phyloP scores from a whole-genome alignment of 192 early-diverging fungal species.

The Mortierella claussenii region DNA sequence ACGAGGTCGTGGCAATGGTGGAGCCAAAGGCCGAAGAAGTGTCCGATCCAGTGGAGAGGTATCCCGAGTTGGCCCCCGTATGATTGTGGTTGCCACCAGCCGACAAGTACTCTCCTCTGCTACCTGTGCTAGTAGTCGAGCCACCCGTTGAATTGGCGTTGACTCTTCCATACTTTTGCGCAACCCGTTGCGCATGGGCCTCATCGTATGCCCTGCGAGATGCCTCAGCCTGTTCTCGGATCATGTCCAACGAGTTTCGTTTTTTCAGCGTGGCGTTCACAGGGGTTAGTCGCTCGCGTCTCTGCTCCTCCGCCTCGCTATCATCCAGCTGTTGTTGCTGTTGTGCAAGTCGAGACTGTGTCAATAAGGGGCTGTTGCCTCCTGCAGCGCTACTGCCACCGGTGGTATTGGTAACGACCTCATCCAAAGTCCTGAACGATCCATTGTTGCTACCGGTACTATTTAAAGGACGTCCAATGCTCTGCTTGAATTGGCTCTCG shows the following conservation, averaged over 20 bases:
- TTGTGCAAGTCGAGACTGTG: not conserved
- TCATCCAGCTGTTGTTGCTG: not conserved
- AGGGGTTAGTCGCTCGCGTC: slow-evolving; percentile 41
- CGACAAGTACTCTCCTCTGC: not conserved
- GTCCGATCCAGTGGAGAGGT: slow-evolving; percentile 36
- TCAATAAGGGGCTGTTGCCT: not conserved
- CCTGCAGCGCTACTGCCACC: slow-evolving; percentile 31
- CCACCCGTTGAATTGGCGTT: slow-evolving; percentile 32
- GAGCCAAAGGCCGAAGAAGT: slow-evolving; percentile 47
- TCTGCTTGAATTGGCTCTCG: slow-evolving; percentile 46
- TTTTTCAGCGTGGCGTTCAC: slow-evolving; percentile 49
- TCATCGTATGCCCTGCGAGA: slow-evolving; percentile 48
- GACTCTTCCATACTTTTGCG: slow-evolving; percentile 34
- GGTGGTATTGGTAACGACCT: slow-evolving; percentile 19
- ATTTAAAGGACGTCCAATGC: slow-evolving; percentile 36
- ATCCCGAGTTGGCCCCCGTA: slow-evolving; percentile 22
- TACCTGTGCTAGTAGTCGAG: slow-evolving; percentile 34
- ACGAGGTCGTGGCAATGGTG: slow-evolving; percentile 44
- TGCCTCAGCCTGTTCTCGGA: slow-evolving; percentile 47
- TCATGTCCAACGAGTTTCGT: slow-evolving; percentile 41
- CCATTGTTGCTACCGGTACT: slow-evolving; percentile 8
- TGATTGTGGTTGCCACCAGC: not conserved
- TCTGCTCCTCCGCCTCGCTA: slow-evolving; percentile 33
- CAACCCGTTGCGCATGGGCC: slow-evolving; percentile 38
- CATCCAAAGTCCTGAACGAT: slow-evolving; percentile 1